Conservation (phyloP, 164 flowering plant genomes). For the Warburgia ugandensis region DNA sequence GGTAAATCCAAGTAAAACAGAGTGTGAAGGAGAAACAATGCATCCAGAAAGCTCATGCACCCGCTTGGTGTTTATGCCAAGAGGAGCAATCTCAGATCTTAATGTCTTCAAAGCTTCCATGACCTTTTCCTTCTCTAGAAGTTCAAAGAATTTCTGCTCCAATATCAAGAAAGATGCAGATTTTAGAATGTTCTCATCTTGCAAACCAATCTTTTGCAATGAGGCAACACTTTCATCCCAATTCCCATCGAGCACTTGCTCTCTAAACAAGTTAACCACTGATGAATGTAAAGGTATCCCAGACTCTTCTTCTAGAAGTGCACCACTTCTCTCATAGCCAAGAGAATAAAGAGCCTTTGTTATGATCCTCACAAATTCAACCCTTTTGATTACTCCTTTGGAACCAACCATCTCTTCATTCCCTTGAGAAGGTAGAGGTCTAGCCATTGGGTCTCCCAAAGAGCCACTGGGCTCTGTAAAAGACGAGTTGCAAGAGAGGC, state of each 20-base stretch:
- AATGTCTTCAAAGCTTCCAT: slow-evolving; percentile 62
- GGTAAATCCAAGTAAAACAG: slow-evolving; percentile 17
- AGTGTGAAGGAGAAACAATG: slow-evolving; percentile 38
- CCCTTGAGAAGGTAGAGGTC: slow-evolving; percentile 50
- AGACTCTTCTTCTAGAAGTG: slow-evolving; percentile 77
- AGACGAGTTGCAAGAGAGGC: slow-evolving; percentile 35
- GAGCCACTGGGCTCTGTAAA: slow-evolving; percentile 38
- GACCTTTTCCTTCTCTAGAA: slow-evolving; percentile 34
- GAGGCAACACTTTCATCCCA: slow-evolving; percentile 72
- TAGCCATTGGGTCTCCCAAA: slow-evolving; percentile 59
- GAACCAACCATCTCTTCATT: slow-evolving; percentile 62
- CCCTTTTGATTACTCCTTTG: slow-evolving; percentile 51
- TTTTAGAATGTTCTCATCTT: slow-evolving; percentile 45
- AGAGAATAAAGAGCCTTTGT: slow-evolving; percentile 71
- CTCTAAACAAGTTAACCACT: slow-evolving; percentile 40
- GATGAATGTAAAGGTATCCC: slow-evolving; percentile 72
- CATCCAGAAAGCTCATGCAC: slow-evolving; percentile 62
- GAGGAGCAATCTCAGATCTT: slow-evolving; percentile 69
- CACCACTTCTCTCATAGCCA: slow-evolving; percentile 60
- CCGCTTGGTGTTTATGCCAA: slow-evolving; percentile 34
- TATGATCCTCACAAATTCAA: slow-evolving; percentile 66
- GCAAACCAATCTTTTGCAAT: slow-evolving; percentile 41
- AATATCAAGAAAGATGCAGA: slow-evolving; percentile 63
- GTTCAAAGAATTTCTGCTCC: slow-evolving; percentile 76
- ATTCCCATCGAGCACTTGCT: slow-evolving; percentile 55